Conservation (phyloP, 495 filamentous ascomycete genomes). For the Apiosordaria backusii region DNA sequence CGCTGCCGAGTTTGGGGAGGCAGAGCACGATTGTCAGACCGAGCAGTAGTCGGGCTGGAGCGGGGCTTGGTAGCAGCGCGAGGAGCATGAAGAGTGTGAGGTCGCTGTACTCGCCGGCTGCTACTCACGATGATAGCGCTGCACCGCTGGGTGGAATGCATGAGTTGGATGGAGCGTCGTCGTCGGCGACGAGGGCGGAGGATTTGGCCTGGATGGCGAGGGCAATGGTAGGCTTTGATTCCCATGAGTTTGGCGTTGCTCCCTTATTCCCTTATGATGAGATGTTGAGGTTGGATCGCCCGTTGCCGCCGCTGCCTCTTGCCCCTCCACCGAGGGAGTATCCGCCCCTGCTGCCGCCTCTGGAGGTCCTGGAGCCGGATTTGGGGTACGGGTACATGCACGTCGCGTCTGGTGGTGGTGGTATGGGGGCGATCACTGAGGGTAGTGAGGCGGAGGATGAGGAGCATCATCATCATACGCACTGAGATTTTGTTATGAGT, state of each 20-base stretch:
- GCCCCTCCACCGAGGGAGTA: not conserved
- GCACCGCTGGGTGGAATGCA: not conserved
- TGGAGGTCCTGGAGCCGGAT: not conserved
- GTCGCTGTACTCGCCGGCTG: not conserved
- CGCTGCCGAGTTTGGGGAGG: not conserved
- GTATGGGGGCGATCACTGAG: conserved; percentile 1
- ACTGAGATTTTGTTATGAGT: not conserved
- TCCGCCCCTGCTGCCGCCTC: conserved; percentile 2
- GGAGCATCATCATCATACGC: not conserved
- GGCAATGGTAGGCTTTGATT: conserved; percentile 23
- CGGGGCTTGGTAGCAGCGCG: not conserved
- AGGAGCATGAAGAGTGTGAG: conserved; percentile 8
- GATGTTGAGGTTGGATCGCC: not conserved
- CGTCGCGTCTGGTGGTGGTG: not conserved
- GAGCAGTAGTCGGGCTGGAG: not conserved
- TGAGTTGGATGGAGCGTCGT: conserved; percentile 10
- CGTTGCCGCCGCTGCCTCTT: conserved; percentile 1
- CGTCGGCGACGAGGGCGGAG: conserved; percentile 6
- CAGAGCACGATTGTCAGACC: not conserved
- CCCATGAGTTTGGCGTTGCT: conserved; percentile 8
- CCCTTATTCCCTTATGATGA: not conserved
- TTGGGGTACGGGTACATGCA: not conserved
- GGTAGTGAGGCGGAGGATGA: not conserved
- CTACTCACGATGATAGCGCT: not conserved
- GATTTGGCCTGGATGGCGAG: conserved; percentile 30